Evolutionary conservation across 148 eudicot species (phyloP).

Genomic region (Vaccinium darrowii): DNA sequence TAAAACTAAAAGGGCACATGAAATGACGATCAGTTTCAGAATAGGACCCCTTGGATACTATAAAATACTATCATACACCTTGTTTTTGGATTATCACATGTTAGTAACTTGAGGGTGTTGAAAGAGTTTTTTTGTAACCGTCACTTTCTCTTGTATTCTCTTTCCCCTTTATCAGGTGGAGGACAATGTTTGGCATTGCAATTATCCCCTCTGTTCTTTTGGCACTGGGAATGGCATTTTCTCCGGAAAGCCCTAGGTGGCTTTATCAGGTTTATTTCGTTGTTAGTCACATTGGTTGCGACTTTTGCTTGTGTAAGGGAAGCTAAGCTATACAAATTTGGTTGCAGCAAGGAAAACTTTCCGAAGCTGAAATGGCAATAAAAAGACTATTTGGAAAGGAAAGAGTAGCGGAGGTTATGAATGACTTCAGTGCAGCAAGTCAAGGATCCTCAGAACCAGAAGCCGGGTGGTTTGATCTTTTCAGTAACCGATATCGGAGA

Average conservation of each 20-base stretch:
- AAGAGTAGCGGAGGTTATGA: conserved; percentile 75
- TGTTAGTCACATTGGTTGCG: conserved; percentile 3
- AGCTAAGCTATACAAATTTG: background rate
- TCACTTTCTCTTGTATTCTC: background rate
- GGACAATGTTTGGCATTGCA: conserved; percentile 94
- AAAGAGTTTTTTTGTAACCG: background rate
- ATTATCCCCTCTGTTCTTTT: conserved; percentile 74
- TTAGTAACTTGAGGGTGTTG: background rate
- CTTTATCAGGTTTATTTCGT: conserved; percentile 70
- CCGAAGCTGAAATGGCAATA: conserved; percentile 70
- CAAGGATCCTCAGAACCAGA: conserved; percentile 83
- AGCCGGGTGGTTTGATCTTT: conserved; percentile 96
- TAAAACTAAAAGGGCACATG: background rate
- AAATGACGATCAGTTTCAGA: background rate
- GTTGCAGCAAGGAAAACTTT: conserved; percentile 81
- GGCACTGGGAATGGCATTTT: conserved; percentile 88
- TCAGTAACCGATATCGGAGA: conserved; percentile 73
- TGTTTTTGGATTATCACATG: background rate
- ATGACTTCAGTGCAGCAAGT: conserved; percentile 63
- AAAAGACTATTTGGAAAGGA: conserved; percentile 70
- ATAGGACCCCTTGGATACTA: background rate
- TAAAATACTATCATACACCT: background rate
- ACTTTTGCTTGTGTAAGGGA: background rate
- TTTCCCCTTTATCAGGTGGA: conserved; percentile 61
- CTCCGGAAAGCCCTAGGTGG: conserved; percentile 99